A percentile compares a stretch with the other conserved stretches of the same genome.
Conservation (phyloP, 306 rosid genomes). For the Betula pendula region DNA sequence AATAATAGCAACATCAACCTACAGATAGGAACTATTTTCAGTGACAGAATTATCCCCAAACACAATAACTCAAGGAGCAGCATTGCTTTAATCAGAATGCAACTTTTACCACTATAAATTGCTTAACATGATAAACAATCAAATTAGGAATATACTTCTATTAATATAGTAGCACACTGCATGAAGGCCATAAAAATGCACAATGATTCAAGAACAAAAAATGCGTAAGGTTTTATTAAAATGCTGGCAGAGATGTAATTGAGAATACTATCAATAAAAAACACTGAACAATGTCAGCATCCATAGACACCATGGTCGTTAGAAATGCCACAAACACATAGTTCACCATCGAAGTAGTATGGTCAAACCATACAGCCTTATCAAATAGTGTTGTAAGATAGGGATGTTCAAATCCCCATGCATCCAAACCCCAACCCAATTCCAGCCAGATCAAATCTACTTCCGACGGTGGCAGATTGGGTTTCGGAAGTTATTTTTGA, state of each 20-base stretch:
- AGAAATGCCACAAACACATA: background rate
- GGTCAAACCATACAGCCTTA: background rate
- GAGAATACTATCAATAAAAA: background rate
- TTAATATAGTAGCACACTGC: background rate
- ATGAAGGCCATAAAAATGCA: background rate
- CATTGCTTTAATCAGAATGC: background rate
- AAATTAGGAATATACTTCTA: background rate
- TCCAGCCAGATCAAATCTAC: too few species aligned
- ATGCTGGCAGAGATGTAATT: conserved; percentile 5
- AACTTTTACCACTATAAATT: conserved; percentile 1
- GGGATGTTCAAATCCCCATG: too few species aligned
- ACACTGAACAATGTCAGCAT: background rate
- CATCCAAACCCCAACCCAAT: too few species aligned
- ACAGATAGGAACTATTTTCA: conserved; percentile 24
- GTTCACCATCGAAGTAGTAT: too few species aligned
- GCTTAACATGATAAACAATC: background rate
- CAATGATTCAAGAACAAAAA: background rate
- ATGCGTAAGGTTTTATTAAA: background rate
- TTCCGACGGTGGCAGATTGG: too few species aligned
- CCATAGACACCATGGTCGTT: background rate
- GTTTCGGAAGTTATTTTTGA: too few species aligned
- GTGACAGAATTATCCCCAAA: background rate
- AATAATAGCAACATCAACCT: conserved; percentile 73
- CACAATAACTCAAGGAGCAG: background rate
- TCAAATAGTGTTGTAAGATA: background rate